phyloP scores from a whole-genome alignment of 2,329 filamentous ascomycete species.

The Rhexocercosporidium sp. region DNA sequence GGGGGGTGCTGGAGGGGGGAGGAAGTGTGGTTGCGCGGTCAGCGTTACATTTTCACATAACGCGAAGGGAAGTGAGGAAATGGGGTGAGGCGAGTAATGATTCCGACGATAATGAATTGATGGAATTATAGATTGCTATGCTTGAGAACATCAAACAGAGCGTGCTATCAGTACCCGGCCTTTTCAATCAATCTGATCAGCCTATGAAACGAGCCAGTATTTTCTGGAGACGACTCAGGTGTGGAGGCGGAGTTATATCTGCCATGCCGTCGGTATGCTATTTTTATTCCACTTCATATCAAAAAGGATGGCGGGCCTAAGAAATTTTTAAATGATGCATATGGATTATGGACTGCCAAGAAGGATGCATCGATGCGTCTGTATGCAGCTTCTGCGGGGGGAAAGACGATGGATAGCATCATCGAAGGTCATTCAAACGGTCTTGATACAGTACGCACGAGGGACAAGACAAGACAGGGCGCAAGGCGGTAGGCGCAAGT shows the following conservation, averaged over 20 bases:
- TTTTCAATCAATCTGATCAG: background rate
- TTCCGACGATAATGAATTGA: background rate
- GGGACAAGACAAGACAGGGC: background rate
- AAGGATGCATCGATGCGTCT: conserved; percentile 5
- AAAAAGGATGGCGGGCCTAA: too few relatives aligned
- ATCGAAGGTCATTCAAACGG: conserved; percentile 4
- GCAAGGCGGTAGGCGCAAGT: background rate
- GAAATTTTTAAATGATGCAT: background rate
- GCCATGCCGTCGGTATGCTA: background rate
- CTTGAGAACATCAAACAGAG: background rate
- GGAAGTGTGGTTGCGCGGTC: background rate
- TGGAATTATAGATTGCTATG: background rate
- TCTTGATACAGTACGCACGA: background rate
- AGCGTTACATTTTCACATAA: background rate
- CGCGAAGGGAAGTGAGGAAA: background rate
- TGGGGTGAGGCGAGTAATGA: background rate
- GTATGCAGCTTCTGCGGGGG: background rate
- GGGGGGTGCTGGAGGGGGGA: background rate
- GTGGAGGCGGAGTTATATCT: background rate
- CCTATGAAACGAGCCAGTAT: background rate
- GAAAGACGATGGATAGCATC: conserved; percentile 3
- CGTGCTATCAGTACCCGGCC: too few relatives aligned
- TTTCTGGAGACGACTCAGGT: background rate
- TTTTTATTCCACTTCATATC: background rate
- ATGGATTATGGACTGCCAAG: background rate